Percentiles rank a stretch among this genome's conserved stretches.
phyloP scores from a whole-genome alignment of 805 yeast species.

The Millerozyma miso region DNA sequence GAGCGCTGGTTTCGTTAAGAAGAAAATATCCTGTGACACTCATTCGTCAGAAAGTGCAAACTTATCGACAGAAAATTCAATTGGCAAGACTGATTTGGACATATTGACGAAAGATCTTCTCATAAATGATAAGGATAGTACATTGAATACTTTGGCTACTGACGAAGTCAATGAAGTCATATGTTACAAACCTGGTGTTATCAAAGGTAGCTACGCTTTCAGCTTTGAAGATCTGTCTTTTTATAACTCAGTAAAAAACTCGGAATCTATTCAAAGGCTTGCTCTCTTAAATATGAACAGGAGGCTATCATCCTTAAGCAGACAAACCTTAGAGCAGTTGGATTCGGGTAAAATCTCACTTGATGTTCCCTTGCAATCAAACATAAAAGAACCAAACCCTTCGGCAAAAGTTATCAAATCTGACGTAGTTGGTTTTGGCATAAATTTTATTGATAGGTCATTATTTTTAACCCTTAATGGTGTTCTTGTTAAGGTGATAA shows the following conservation, averaged over 20 bases:
- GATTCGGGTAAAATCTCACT: constrained; percentile 33
- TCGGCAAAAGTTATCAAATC: neutral
- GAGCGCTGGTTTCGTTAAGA: constrained; percentile 31
- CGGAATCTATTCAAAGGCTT: constrained; percentile 25
- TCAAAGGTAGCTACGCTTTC: constrained; percentile 39
- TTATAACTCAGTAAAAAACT: constrained; percentile 31
- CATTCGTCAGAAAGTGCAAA: constrained; percentile 3
- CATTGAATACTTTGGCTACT: constrained; percentile 9
- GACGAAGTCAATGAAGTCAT: constrained; percentile 21
- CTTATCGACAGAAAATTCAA: constrained; percentile 4
- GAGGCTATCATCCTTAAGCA: constrained; percentile 27
- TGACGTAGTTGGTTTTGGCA: constrained; percentile 81
- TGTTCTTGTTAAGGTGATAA: constrained; percentile 30
- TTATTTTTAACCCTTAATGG: constrained; percentile 85
- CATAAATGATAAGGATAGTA: constrained; percentile 12
- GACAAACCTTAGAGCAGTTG: constrained; percentile 21
- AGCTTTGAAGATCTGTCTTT: constrained; percentile 38
- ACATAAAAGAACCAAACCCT: constrained; percentile 12
- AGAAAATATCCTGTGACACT: constrained; percentile 21
- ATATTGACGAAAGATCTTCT: constrained; percentile 24
- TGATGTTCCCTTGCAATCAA: constrained; percentile 28
- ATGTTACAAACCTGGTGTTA: constrained; percentile 34
- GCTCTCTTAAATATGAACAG: constrained; percentile 34
- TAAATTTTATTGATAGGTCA: constrained; percentile 58
- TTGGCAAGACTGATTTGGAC: constrained; percentile 24